Percentiles rank a stretch among this genome's conserved stretches.
Evolutionary conservation across 257 asterid genomes (phyloP).

Genomic region (Jasminum sambac): DNA sequence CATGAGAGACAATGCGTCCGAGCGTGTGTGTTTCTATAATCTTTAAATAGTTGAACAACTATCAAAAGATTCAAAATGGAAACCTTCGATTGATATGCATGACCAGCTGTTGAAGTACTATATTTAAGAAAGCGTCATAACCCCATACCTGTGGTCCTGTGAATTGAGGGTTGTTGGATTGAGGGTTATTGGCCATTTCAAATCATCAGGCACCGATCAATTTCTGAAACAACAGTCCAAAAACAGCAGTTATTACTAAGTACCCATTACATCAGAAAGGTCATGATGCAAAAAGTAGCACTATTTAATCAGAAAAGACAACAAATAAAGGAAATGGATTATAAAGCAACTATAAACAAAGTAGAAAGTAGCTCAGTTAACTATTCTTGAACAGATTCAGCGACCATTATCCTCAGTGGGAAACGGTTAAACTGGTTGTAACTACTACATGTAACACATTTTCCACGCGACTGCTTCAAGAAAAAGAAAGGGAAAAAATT

Average conservation of each 20-base stretch:
- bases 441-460: slow-evolving; percentile 9
- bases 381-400: neutral
- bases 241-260: slow-evolving; percentile 4
- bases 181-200: slow-evolving; percentile 54
- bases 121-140: slow-evolving; percentile 8
- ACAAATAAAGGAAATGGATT: slow-evolving; percentile 4
- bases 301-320: slow-evolving; percentile 18
- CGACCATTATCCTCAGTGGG: neutral
- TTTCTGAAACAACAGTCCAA: slow-evolving; percentile 36
- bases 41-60: neutral
- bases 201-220: slow-evolving; percentile 30
- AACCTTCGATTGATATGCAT: neutral
- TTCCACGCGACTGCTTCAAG: slow-evolving; percentile 19
- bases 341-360: slow-evolving; percentile 4
- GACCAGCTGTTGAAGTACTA: slow-evolving; percentile 9
- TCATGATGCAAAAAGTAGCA: neutral
- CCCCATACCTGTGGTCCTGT: slow-evolving; percentile 50
- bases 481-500: neutral
- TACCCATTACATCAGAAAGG: slow-evolving; percentile 13
- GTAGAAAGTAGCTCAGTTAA: slow-evolving; percentile 14
- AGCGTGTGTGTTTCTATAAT: neutral
- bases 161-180: slow-evolving; percentile 42
- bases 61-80: slow-evolving; percentile 2
- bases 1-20: too few species aligned
- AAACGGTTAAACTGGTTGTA: slow-evolving; percentile 18